phyloP scores from a whole-genome alignment of 23 red algal species.

The Cyanidium caldarium region DNA sequence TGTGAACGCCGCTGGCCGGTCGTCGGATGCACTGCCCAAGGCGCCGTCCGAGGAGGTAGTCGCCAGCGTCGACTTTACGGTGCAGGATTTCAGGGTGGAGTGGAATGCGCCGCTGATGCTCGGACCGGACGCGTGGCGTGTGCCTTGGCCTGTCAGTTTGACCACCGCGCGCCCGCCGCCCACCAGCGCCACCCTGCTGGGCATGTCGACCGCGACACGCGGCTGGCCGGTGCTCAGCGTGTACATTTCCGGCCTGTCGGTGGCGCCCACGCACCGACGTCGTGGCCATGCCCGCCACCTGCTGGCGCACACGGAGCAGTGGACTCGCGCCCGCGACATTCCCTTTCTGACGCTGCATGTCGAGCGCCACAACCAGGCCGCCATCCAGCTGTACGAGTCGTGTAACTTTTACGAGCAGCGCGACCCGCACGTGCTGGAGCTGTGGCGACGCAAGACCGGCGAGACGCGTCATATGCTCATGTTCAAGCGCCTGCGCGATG shows the following conservation, averaged over 20 bases:
- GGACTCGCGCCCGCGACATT: background rate
- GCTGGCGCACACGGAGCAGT: background rate
- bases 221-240: too few relatives aligned
- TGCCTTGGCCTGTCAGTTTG: too few relatives aligned
- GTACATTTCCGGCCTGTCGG: background rate
- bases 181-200: too few relatives aligned
- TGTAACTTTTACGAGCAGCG: background rate
- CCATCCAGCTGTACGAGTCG: background rate
- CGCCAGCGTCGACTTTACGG: too few relatives aligned
- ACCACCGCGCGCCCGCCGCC: too few relatives aligned
- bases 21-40: too few relatives aligned
- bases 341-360: background rate
- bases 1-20: too few relatives aligned
- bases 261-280: background rate
- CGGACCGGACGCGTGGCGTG: too few relatives aligned
- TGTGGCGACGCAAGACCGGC: background rate
- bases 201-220: too few relatives aligned
- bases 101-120: too few relatives aligned
- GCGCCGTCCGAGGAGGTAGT: too few relatives aligned
- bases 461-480: background rate
- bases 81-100: too few relatives aligned
- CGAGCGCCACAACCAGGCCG: background rate
- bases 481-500: slow-evolving; percentile 5
- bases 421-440: background rate
- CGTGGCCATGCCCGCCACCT: background rate